Evolutionary conservation across 2,329 filamentous ascomycete genomes (phyloP).

Genomic region (Fusarium tuaranense): DNA sequence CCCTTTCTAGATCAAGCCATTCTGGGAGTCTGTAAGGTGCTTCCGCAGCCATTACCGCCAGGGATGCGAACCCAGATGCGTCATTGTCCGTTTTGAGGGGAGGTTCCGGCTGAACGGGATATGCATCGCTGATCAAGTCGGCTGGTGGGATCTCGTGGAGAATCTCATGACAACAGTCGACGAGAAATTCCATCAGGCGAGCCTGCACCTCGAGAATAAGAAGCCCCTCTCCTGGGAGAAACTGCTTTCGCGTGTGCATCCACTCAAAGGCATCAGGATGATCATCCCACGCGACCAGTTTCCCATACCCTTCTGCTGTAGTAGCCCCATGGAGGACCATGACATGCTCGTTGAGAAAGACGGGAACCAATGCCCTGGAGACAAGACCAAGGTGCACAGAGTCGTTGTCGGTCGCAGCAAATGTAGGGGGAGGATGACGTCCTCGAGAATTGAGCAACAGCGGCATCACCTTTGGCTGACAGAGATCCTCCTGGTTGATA

Average conservation of each 20-base stretch:
- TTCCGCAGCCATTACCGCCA: constrained; percentile 58
- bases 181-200: constrained; percentile 59
- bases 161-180: constrained; percentile 59
- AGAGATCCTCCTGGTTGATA: constrained; percentile 69
- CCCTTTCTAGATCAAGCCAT: constrained; percentile 56
- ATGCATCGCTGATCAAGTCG: constrained; percentile 41
- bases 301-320: constrained; percentile 49
- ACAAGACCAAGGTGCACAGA: constrained; percentile 47
- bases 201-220: constrained; percentile 64
- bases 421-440: constrained; percentile 58
- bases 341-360: constrained; percentile 47
- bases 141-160: constrained; percentile 60
- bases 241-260: constrained; percentile 51
- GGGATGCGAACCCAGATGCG: constrained; percentile 49
- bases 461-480: constrained; percentile 55
- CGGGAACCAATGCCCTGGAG: constrained; percentile 38
- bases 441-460: constrained; percentile 66
- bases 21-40: constrained; percentile 65
- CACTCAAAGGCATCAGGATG: constrained; percentile 53
- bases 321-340: constrained; percentile 51
- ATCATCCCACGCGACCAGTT: constrained; percentile 49
- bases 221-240: constrained; percentile 59
- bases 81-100: constrained; percentile 45
- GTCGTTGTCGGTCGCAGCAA: constrained; percentile 58
- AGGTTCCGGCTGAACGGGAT: constrained; percentile 54